Evolutionary conservation across 345 rosid genomes (phyloP).

Genomic region (Abelmoschus esculentus): DNA sequence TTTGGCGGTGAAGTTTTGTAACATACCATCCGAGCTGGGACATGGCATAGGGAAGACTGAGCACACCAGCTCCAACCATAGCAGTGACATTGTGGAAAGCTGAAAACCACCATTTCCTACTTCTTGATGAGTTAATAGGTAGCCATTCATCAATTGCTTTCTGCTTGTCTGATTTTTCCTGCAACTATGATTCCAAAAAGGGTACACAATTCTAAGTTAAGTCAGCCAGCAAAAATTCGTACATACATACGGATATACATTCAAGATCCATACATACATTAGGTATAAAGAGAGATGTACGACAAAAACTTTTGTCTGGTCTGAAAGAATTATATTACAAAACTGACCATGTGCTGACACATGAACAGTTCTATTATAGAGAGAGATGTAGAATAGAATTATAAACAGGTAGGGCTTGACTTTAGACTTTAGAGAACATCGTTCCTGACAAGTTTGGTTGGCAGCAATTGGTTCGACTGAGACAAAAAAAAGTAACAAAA

Average conservation of each 20-base stretch:
- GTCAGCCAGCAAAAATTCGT: not conserved
- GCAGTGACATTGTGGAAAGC: slow-evolving; percentile 87
- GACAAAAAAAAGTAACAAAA: not conserved
- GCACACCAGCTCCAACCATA: slow-evolving; percentile 93
- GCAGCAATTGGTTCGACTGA: not conserved
- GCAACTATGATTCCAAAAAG: not conserved
- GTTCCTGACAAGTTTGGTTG: not conserved
- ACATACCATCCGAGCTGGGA: slow-evolving; percentile 67
- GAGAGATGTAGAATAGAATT: too few relatives aligned
- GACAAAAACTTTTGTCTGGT: not conserved
- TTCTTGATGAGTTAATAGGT: slow-evolving; percentile 65
- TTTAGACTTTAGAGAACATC: not conserved
- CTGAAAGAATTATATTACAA: not conserved
- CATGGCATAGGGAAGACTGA: slow-evolving; percentile 78
- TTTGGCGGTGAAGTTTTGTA: not conserved
- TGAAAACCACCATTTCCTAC: slow-evolving; percentile 90
- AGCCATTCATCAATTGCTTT: slow-evolving; percentile 66
- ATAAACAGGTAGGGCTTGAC: not conserved
- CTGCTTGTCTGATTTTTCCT: not conserved
- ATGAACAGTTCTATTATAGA: not conserved
- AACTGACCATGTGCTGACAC: not conserved
- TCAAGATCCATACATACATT: not conserved
- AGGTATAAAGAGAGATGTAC: too few relatives aligned
- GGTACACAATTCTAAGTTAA: not conserved
- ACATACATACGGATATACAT: not conserved